Conservation (phyloP, 306 rosid genomes). For the Macrotyloma uniflorum region DNA sequence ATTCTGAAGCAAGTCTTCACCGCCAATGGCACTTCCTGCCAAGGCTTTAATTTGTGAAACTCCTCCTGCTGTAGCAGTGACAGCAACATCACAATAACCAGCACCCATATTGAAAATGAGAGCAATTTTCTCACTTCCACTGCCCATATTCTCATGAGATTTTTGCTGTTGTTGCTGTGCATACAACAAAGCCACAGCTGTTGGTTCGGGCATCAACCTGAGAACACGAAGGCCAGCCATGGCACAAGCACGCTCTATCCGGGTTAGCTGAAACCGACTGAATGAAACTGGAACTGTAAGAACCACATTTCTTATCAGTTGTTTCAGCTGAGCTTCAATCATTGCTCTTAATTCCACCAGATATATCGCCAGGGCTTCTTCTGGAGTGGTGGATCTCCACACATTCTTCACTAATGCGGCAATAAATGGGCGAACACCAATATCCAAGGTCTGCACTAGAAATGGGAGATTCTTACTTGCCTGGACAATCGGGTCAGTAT, state of each 20-base stretch:
- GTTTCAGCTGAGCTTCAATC: slow-evolving; percentile 69
- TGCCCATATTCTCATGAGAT: slow-evolving; percentile 54
- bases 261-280: slow-evolving; percentile 79
- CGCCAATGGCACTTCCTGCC: slow-evolving; percentile 84
- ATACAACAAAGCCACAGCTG: slow-evolving; percentile 87
- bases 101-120: slow-evolving; percentile 92
- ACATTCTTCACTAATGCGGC: slow-evolving; percentile 76
- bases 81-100: slow-evolving; percentile 86
- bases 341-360: slow-evolving; percentile 65
- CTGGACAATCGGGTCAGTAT: slow-evolving; percentile 82
- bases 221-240: slow-evolving; percentile 88
- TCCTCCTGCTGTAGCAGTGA: slow-evolving; percentile 79
- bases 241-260: slow-evolving; percentile 83
- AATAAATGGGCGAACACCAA: slow-evolving; percentile 81
- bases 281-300: slow-evolving; percentile 86
- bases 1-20: slow-evolving; percentile 94
- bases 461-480: slow-evolving; percentile 81
- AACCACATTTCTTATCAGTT: slow-evolving; percentile 68
- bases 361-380: slow-evolving; percentile 79
- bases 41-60: slow-evolving; percentile 81
- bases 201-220: slow-evolving; percentile 88
- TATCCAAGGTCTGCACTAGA: slow-evolving; percentile 79
- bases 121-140: slow-evolving; percentile 75
- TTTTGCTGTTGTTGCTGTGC: slow-evolving; percentile 72
- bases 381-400: slow-evolving; percentile 88